phyloP scores from a whole-genome alignment of 2,329 filamentous ascomycete species.

The Fusarium sp. region DNA sequence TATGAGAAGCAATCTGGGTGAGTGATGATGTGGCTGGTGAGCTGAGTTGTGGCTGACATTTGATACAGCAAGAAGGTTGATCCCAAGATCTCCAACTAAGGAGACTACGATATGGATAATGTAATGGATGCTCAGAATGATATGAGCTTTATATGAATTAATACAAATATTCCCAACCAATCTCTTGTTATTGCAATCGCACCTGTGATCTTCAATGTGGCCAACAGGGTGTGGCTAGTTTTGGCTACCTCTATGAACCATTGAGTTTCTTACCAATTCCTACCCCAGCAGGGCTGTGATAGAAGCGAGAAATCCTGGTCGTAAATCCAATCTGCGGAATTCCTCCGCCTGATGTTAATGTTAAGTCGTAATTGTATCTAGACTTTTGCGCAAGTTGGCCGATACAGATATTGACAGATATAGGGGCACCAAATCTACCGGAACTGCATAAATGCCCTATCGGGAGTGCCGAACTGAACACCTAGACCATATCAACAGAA shows the following conservation, averaged over 20 bases:
- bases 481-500: background rate
- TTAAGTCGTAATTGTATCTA: background rate
- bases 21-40: conserved; percentile 14
- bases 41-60: conserved; percentile 11
- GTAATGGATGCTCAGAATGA: conserved; percentile 19
- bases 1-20: conserved; percentile 55
- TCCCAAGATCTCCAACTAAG: conserved; percentile 52
- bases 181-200: background rate
- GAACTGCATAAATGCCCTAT: background rate
- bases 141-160: conserved; percentile 31
- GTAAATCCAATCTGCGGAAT: background rate
- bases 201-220: background rate
- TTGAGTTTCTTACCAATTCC: background rate
- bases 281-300: background rate
- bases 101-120: background rate
- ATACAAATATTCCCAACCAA: conserved; percentile 21
- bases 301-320: background rate
- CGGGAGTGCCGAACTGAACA: background rate
- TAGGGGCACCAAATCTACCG: background rate
- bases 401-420: background rate
- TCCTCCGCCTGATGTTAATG: background rate
- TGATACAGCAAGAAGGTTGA: conserved; percentile 35
- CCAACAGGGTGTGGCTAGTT: background rate
- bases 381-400: background rate
- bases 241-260: background rate